These are phyloP conservation scores for Chaetomiaceae sp. DNA, from an alignment of 2,329 filamentous ascomycete genomes.

Conservation along the genomic window DNA sequence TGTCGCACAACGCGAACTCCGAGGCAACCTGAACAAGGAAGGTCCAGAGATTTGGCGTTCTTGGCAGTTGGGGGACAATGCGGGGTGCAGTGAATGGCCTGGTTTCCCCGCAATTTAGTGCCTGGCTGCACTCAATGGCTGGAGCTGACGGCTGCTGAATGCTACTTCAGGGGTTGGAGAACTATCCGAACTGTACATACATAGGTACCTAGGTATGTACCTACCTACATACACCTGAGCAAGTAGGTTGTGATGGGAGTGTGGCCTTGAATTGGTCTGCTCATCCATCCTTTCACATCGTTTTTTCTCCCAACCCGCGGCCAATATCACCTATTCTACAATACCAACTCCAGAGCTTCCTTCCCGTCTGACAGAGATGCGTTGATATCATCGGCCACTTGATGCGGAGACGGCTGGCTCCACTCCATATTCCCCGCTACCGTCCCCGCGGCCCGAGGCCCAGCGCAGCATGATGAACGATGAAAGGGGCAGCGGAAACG, in stretches of 20 bases:
- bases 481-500: too few species aligned
- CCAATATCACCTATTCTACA: too few species aligned
- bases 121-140: background rate
- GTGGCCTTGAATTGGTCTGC: background rate
- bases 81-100: conserved; percentile 4
- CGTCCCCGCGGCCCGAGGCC: too few species aligned
- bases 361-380: too few species aligned
- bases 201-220: too few species aligned
- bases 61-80: conserved; percentile 13
- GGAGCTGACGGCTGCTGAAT: background rate
- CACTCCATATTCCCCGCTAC: background rate
- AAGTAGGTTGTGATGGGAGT: too few species aligned
- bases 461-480: too few species aligned
- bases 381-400: background rate
- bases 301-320: too few species aligned
- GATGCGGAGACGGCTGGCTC: background rate
- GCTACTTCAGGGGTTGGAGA: too few species aligned
- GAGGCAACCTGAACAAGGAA: conserved; percentile 9
- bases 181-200: too few species aligned
- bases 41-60: background rate
- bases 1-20: background rate
- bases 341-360: too few species aligned
- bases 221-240: too few species aligned
- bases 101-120: conserved; percentile 2
- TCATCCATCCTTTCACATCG: background rate